Evolutionary conservation across 2,329 filamentous ascomycete genomes (phyloP).

Genomic region (Chalara sp.): DNA sequence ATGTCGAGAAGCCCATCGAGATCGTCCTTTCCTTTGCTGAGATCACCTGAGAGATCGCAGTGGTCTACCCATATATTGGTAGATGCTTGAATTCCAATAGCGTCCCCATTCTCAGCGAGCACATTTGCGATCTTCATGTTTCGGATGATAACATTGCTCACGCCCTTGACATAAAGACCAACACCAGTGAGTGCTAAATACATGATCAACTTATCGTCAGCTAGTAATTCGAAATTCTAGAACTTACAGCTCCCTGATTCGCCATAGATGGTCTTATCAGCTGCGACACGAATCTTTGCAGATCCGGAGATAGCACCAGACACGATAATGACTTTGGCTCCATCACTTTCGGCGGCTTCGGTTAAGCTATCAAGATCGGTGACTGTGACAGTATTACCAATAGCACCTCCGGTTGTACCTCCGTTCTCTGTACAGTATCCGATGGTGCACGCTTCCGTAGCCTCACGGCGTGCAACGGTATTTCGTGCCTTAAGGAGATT

Average conservation of each 20-base stretch:
- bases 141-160: constrained; percentile 48
- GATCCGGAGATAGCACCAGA: constrained; percentile 27
- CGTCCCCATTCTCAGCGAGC: constrained; percentile 38
- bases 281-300: constrained; percentile 15
- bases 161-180: constrained; percentile 39
- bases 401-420: constrained; percentile 38
- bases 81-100: constrained; percentile 40
- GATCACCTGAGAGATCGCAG: too few relatives aligned
- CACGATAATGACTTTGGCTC: constrained; percentile 36
- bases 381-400: constrained; percentile 37
- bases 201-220: neutral
- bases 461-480: too few relatives aligned
- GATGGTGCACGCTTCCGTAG: too few relatives aligned
- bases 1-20: too few relatives aligned
- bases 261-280: constrained; percentile 44
- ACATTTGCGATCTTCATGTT: constrained; percentile 48
- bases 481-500: too few relatives aligned
- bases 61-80: constrained; percentile 44
- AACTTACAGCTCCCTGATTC: constrained; percentile 31
- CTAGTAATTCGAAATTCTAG: too few relatives aligned
- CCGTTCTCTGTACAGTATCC: too few relatives aligned
- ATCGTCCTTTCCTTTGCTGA: too few relatives aligned
- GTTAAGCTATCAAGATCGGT: constrained; percentile 35
- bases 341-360: constrained; percentile 32
- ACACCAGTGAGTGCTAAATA: constrained; percentile 33